phyloP scores from a whole-genome alignment of 179 eudicot species.

The Silene noctiflora region DNA sequence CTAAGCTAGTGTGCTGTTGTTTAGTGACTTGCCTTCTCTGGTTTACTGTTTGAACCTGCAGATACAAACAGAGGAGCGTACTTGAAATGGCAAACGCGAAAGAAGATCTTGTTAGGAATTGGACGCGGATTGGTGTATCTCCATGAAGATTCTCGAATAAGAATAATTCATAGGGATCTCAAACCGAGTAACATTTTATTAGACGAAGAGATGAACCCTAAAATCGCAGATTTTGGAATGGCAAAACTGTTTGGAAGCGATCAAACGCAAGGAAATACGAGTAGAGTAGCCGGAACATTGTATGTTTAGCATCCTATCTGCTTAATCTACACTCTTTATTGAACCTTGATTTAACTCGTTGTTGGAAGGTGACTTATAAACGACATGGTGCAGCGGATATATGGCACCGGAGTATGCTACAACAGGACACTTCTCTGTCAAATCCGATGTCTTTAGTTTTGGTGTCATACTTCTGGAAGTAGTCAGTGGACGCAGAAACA shows the following conservation, averaged over 20 bases:
- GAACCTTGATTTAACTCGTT: too few species aligned
- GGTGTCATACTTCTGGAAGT: slow-evolving; percentile 25
- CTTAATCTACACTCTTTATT: too few species aligned
- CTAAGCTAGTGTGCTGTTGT: too few species aligned
- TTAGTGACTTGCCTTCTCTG: too few species aligned
- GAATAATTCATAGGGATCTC: neutral
- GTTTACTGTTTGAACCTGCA: neutral
- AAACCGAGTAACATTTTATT: slow-evolving; percentile 3
- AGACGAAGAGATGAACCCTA: slow-evolving; percentile 19
- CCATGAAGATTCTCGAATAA: neutral
- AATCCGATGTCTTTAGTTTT: slow-evolving; percentile 28
- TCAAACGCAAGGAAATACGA: slow-evolving; percentile 6
- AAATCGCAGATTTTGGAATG: slow-evolving; percentile 24
- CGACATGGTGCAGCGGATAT: slow-evolving; percentile 22
- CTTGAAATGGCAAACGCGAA: slow-evolving; percentile 19
- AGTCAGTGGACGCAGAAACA: slow-evolving; percentile 18
- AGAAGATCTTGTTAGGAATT: slow-evolving; percentile 15
- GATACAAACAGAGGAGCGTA: slow-evolving; percentile 2
- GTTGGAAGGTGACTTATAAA: neutral
- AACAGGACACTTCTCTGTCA: slow-evolving; percentile 22
- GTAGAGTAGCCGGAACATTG: neutral
- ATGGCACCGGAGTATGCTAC: slow-evolving; percentile 30
- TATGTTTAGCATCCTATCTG: neutral
- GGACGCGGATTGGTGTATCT: neutral
- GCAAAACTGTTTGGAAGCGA: slow-evolving; percentile 20